A percentile compares a stretch with the other conserved stretches of the same genome.
These are phyloP conservation scores for Pythium insidiosum DNA, from an alignment of 352 stramenopile genomes.

Conservation along the genomic window DNA sequence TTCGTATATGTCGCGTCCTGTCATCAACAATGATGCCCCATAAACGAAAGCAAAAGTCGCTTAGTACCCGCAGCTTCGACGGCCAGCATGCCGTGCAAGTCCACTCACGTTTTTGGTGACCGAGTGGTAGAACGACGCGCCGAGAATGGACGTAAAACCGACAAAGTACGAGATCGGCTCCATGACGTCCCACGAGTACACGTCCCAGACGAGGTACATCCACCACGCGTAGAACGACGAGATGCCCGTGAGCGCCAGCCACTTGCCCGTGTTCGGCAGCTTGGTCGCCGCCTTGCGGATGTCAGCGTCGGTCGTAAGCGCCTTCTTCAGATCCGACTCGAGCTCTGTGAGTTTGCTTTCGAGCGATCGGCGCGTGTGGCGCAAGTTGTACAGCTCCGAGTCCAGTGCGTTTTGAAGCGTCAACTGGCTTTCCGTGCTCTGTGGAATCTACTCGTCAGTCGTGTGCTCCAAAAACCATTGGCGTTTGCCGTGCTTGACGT, in stretches of 20 bases:
- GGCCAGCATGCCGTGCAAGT: too few relatives aligned
- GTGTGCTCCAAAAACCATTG: neutral
- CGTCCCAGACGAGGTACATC: constrained; percentile 81
- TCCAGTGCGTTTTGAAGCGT: constrained; percentile 67
- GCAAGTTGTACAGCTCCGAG: constrained; percentile 67
- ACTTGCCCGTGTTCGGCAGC: constrained; percentile 69
- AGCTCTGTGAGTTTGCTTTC: constrained; percentile 40
- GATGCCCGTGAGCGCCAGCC: constrained; percentile 48
- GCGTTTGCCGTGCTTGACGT: constrained; percentile 1
- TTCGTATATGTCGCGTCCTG: constrained; percentile 78
- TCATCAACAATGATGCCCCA: too few relatives aligned
- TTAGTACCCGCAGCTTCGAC: too few relatives aligned
- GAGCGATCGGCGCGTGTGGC: constrained; percentile 48
- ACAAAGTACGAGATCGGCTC: constrained; percentile 89
- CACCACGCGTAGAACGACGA: constrained; percentile 59
- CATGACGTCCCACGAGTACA: constrained; percentile 88
- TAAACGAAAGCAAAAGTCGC: too few relatives aligned
- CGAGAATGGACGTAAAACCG: constrained; percentile 76
- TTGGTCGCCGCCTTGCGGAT: constrained; percentile 30
- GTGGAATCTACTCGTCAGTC: neutral
- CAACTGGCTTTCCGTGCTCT: constrained; percentile 66
- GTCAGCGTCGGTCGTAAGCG: constrained; percentile 35
- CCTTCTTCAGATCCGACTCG: constrained; percentile 35
- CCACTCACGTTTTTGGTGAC: constrained; percentile 79
- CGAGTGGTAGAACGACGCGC: constrained; percentile 74